Conservation (phyloP, 1,284 basidiomycete species). For the Papiliotrema terrestris region DNA sequence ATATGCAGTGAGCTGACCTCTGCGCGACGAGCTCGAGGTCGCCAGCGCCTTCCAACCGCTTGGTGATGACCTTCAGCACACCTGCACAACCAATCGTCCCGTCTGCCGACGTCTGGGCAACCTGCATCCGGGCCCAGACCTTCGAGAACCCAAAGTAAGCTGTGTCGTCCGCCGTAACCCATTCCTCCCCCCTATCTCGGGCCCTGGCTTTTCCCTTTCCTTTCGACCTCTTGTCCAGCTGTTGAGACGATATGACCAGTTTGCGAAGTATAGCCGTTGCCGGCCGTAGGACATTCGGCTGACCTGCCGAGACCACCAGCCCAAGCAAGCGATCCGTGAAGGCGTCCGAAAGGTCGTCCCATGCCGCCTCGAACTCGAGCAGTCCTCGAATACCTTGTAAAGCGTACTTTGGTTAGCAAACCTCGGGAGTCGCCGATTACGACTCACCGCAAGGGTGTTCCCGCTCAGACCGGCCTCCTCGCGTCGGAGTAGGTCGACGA, state of each 20-base stretch:
- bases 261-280: constrained; percentile 61
- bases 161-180: constrained; percentile 12
- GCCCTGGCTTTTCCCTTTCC: constrained; percentile 20
- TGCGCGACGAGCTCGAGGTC: constrained; percentile 80
- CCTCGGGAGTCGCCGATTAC: not conserved
- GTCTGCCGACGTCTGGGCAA: constrained; percentile 60
- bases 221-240: constrained; percentile 5
- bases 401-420: constrained; percentile 50
- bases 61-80: constrained; percentile 58
- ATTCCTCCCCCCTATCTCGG: constrained; percentile 18
- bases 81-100: constrained; percentile 18
- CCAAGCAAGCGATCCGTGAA: constrained; percentile 59
- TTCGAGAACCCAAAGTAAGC: constrained; percentile 71
- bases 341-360: constrained; percentile 31
- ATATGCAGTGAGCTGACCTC: constrained; percentile 57
- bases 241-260: constrained; percentile 36
- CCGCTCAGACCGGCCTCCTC: constrained; percentile 57
- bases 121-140: constrained; percentile 77
- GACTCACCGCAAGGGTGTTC: constrained; percentile 74
- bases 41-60: constrained; percentile 65
- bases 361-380: constrained; percentile 40
- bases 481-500: constrained; percentile 67
- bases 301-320: constrained; percentile 69
- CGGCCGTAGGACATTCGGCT: constrained; percentile 91
- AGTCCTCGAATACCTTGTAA: constrained; percentile 38